Evolutionary conservation across 2,329 filamentous ascomycete species (phyloP).

Genomic region (Pestalotiopsis sp.): DNA sequence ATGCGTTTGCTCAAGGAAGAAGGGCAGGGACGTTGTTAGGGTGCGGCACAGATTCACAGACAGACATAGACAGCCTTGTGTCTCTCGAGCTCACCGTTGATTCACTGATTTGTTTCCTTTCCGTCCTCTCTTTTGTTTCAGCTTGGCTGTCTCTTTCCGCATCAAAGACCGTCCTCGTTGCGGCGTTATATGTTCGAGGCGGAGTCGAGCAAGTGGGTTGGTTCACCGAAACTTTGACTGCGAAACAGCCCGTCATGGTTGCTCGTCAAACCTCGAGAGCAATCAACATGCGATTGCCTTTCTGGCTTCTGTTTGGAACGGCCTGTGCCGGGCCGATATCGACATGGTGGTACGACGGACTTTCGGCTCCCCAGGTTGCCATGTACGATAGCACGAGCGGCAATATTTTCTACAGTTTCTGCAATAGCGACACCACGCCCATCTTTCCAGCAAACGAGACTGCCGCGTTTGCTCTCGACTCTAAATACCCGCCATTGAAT

Average conservation of each 20-base stretch:
- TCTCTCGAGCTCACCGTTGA: not conserved
- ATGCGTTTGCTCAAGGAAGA: not conserved
- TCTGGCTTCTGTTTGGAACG: not conserved
- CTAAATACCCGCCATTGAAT: not conserved
- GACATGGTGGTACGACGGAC: not conserved
- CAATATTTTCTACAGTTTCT: conserved; percentile 16
- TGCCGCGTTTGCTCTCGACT: conserved; percentile 9
- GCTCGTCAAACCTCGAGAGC: not conserved
- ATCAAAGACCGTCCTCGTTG: not conserved
- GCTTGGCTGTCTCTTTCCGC: not conserved
- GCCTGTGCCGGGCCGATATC: not conserved
- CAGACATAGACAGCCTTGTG: not conserved
- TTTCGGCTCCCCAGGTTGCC: conserved; percentile 11
- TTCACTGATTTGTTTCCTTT: not conserved
- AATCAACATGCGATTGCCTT: not conserved
- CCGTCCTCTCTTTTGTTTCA: not conserved
- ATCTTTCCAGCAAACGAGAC: conserved; percentile 15
- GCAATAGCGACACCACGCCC: conserved; percentile 15
- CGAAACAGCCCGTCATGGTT: not conserved
- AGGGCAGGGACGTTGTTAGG: not conserved
- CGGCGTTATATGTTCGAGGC: not conserved
- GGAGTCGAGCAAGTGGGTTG: not conserved
- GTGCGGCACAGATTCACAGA: not conserved
- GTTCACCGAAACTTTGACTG: not conserved
- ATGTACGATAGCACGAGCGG: conserved; percentile 15